Conservation (phyloP, 148 eudicot genomes). For the Simmondsia chinensis region DNA sequence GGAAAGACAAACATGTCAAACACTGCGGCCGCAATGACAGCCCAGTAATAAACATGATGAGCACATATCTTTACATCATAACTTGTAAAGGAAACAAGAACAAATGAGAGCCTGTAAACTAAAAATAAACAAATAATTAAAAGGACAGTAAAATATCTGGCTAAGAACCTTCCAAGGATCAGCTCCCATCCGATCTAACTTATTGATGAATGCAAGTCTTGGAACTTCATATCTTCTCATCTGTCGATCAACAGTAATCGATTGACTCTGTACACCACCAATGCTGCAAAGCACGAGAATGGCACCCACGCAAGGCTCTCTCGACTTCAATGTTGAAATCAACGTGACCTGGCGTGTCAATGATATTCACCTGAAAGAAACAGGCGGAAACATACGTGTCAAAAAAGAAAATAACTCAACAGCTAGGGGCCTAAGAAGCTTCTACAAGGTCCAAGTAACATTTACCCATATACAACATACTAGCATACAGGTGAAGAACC, state of each 20-base stretch:
- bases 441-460: too few relatives aligned
- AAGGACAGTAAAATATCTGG: too few relatives aligned
- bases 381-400: not conserved
- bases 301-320: constrained; percentile 82
- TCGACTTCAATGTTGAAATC: constrained; percentile 85
- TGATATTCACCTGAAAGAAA: constrained; percentile 73
- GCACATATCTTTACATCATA: too few relatives aligned
- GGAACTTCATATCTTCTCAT: constrained; percentile 79
- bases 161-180: constrained; percentile 70
- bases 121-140: too few relatives aligned
- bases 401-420: not conserved
- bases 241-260: constrained; percentile 74
- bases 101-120: too few relatives aligned
- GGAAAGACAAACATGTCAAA: too few relatives aligned
- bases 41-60: too few relatives aligned
- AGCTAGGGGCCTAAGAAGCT: too few relatives aligned
- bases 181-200: constrained; percentile 77
- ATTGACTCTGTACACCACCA: constrained; percentile 82
- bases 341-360: constrained; percentile 78
- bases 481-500: too few relatives aligned
- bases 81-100: too few relatives aligned
- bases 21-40: too few relatives aligned
- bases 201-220: constrained; percentile 66
- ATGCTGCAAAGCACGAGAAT: constrained; percentile 72
- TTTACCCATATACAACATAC: too few relatives aligned